Conservation (phyloP, 2,329 filamentous ascomycete genomes). For the Fusarium haematococcum region DNA sequence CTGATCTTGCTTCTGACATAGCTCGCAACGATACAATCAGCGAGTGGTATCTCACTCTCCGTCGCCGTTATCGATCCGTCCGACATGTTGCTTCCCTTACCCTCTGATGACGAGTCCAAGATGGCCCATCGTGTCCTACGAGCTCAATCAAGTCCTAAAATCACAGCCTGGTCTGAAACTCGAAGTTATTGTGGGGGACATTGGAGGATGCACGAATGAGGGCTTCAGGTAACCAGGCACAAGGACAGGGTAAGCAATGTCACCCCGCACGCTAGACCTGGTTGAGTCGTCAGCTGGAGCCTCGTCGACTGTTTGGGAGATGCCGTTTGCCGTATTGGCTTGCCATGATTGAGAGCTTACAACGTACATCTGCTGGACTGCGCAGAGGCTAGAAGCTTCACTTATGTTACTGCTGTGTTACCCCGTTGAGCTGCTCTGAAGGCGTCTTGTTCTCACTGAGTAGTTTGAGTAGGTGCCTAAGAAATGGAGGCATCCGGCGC, state of each 20-base stretch:
- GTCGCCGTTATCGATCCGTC: not conserved
- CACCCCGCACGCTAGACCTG: slow-evolving; percentile 2
- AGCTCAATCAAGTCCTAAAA: not conserved
- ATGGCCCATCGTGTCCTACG: not conserved
- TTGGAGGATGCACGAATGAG: not conserved
- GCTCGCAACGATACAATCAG: not conserved
- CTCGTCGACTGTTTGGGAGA: not conserved
- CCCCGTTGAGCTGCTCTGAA: not conserved
- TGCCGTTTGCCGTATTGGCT: not conserved
- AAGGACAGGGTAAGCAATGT: not conserved
- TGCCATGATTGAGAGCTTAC: not conserved
- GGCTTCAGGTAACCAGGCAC: not conserved
- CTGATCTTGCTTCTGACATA: not conserved
- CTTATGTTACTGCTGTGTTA: not conserved
- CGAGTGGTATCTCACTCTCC: not conserved
- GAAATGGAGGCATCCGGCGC: not conserved
- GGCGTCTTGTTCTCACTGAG: not conserved
- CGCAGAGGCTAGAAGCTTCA: not conserved
- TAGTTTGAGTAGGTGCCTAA: not conserved
- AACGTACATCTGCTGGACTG: too few species aligned
- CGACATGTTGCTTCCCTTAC: not conserved
- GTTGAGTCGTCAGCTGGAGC: not conserved
- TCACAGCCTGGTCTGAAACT: not conserved
- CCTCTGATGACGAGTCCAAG: not conserved
- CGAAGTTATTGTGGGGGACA: not conserved